Evolutionary conservation across 2,329 filamentous ascomycete species (phyloP).

Genomic region (Fusarium sp.): DNA sequence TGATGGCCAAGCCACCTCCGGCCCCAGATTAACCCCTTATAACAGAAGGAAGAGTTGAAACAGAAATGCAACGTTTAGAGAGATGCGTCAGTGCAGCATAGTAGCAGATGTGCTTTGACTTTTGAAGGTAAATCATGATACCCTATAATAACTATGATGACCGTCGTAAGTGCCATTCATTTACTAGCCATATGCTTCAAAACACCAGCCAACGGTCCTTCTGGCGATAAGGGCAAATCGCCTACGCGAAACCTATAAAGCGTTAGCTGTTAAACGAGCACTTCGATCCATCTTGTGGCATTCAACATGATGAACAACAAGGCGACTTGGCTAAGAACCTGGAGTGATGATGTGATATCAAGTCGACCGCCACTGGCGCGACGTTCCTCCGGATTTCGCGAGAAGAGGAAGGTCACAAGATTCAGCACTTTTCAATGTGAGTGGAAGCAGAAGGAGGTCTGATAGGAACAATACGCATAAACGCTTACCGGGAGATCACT

Average conservation of each 20-base stretch:
- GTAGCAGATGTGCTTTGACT: too few species aligned
- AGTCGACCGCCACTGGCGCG: background rate
- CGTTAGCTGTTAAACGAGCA: background rate
- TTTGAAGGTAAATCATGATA: too few species aligned
- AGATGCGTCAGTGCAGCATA: background rate
- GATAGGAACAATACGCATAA: conserved; percentile 1
- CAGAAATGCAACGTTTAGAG: background rate
- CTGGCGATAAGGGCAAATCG: background rate
- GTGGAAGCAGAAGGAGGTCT: background rate
- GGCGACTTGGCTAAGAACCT: background rate
- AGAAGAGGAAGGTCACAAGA: conserved; percentile 26
- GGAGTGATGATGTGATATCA: background rate
- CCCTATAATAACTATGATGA: too few species aligned
- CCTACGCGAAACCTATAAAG: background rate
- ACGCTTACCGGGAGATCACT: conserved; percentile 1
- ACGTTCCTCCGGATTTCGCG: background rate
- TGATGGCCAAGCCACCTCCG: too few species aligned
- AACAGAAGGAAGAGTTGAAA: background rate
- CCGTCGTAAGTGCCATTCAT: too few species aligned
- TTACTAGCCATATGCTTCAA: background rate
- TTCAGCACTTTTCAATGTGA: background rate
- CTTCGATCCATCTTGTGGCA: background rate
- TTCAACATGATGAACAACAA: background rate
- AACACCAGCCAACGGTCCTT: background rate
- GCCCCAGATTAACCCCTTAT: background rate